Base-by-base conservation (phyloP, 345 rosid genomes). In the Orychophragmus violaceus region DNA sequence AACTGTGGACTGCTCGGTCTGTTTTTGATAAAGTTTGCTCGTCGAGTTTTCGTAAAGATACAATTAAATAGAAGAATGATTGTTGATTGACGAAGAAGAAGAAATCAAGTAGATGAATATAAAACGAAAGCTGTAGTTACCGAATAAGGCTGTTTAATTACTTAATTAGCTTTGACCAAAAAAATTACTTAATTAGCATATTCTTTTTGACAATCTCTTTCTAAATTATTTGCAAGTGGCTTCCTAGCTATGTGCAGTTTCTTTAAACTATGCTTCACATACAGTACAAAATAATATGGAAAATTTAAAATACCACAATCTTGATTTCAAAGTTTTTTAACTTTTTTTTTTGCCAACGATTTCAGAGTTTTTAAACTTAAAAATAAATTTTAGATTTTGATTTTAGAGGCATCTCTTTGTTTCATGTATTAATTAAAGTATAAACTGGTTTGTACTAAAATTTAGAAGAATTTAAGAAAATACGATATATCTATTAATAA, bases 1-100 rank as follows among this genome's bases (percentile, higher is more conserved):
- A 54, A 44, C 2, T 22, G 56, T 71, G 69, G 75, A 33, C 66
- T 8, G 56, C n/a, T 18, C 14, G 45, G 22, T 22, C 62, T 30
- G 56, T 12, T 42, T 60, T 61, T 61, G 61, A 39, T 41, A 29
- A 39, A 52, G 13, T 29, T 22, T 41, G 46, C 16, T 22, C 19
- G 22, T 41, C 62, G 7, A 11, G 23, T n/a, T 49, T 19, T 39
- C 16, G 19, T 53, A 53, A 7, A 53, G 10, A 10, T 14, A 52
- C 36, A 52, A 22, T 24, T 22, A 44, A 30, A 13, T 22, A 53
- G 8, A n/a, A 62, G 3, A 53, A 13, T 39, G n/a, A 29, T 52
- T 61, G 25, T 51, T 60, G 30, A 48, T 17, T n/a, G 49, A 69
- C 18, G n/a, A n/a, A n/a, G 28, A 33, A 58, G 39, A 52, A 24